A percentile compares a stretch with the other conserved stretches of the same genome.
Evolutionary conservation across 192 early-diverging fungal species (phyloP).

Genomic region (Coemansia reversa): DNA sequence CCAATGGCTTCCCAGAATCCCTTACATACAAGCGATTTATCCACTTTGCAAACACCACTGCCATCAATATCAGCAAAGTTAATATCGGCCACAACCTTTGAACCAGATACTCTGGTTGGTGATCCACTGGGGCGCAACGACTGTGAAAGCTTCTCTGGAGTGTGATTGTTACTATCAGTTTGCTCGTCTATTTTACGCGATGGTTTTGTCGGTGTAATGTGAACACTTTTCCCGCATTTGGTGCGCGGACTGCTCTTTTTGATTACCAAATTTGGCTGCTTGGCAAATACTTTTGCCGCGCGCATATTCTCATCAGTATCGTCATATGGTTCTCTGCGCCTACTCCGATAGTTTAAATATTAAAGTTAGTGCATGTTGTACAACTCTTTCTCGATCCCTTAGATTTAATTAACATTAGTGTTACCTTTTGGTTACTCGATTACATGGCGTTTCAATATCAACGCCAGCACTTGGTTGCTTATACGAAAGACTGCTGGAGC

Average conservation of each 20-base stretch:
- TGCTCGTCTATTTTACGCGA: not conserved
- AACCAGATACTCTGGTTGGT: slow-evolving; percentile 36
- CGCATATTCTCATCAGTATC: too few species aligned
- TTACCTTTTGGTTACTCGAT: not conserved
- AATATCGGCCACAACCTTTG: slow-evolving; percentile 21
- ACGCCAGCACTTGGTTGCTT: not conserved
- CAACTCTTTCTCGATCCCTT: too few species aligned
- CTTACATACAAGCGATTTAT: slow-evolving; percentile 48
- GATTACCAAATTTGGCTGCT: too few species aligned
- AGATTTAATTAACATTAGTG: too few species aligned
- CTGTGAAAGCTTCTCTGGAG: slow-evolving; percentile 30
- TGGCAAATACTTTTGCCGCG: too few species aligned
- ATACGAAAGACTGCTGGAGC: not conserved
- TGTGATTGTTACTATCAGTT: slow-evolving; percentile 1
- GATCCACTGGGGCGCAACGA: slow-evolving; percentile 36
- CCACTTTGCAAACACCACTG: slow-evolving; percentile 28
- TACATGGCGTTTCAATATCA: not conserved
- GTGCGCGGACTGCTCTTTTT: too few species aligned
- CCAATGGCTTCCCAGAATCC: slow-evolving; percentile 37
- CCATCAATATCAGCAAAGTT: slow-evolving; percentile 24
- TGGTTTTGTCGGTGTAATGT: not conserved
- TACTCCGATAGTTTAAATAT: too few species aligned
- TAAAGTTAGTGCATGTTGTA: too few species aligned
- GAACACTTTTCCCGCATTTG: not conserved
- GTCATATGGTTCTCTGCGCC: too few species aligned